A percentile compares a stretch with the other conserved stretches of the same genome.
Evolutionary conservation across 208 protist genomes (phyloP).

Genomic region (Endotrypanum monterogeii): DNA sequence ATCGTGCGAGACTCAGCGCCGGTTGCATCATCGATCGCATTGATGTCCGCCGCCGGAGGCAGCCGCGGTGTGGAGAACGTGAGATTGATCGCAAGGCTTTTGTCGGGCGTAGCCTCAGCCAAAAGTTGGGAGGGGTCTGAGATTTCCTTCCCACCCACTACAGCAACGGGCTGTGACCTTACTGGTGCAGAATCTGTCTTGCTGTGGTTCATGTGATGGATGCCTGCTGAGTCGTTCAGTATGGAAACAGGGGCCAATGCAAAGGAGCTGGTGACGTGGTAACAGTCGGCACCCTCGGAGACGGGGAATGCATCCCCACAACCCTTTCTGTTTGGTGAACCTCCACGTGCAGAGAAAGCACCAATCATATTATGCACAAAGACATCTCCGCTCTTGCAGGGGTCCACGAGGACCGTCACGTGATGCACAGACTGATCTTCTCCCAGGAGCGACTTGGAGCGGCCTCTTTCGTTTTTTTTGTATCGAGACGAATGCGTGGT

Average conservation of each 20-base stretch:
- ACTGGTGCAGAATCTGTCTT: background rate
- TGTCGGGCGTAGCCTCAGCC: too few relatives aligned
- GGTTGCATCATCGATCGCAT: too few relatives aligned
- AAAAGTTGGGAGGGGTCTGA: too few relatives aligned
- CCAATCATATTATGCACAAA: background rate
- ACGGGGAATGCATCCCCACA: background rate
- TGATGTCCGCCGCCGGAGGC: background rate
- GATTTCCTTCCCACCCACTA: background rate
- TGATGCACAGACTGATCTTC: background rate
- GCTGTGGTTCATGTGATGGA: background rate
- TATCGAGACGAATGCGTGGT: background rate
- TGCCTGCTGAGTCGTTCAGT: constrained; percentile 4
- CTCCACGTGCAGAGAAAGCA: background rate
- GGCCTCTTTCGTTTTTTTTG: background rate
- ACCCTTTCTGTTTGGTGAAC: background rate
- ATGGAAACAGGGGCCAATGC: constrained; percentile 13
- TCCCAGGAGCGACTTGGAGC: background rate
- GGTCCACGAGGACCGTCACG: constrained; percentile 15
- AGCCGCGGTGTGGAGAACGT: background rate
- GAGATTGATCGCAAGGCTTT: background rate
- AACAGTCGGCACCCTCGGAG: background rate
- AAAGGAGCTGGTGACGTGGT: background rate
- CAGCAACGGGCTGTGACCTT: background rate
- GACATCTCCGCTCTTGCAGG: constrained; percentile 5
- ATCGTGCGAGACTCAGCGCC: background rate